Conservation (phyloP, 768 basidiomycete genomes). For the Lentinula guzmanii region DNA sequence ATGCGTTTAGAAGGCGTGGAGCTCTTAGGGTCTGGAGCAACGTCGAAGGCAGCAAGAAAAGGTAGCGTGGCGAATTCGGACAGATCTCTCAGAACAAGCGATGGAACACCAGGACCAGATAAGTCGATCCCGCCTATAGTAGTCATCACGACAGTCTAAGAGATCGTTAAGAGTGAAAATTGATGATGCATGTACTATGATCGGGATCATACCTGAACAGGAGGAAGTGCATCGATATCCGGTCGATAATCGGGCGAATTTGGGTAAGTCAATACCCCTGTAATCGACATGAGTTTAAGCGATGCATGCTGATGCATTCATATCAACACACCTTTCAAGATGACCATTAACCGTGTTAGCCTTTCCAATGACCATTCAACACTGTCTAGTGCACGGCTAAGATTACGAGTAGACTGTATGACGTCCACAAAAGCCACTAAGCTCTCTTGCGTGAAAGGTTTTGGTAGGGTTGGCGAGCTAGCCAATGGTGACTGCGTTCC, state of each 20-base stretch:
- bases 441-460: slow-evolving; percentile 79
- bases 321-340: slow-evolving; percentile 57
- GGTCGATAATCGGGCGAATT: slow-evolving; percentile 82
- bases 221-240: slow-evolving; percentile 77
- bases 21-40: slow-evolving; percentile 33
- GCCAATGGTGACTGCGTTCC: slow-evolving; percentile 14
- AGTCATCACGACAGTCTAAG: slow-evolving; percentile 65
- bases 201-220: slow-evolving; percentile 55
- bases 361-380: slow-evolving; percentile 64
- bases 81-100: slow-evolving; percentile 75
- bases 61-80: slow-evolving; percentile 85
- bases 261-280: slow-evolving; percentile 75
- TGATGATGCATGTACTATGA: neutral
- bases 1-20: slow-evolving; percentile 55
- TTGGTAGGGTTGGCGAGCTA: slow-evolving; percentile 17
- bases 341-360: slow-evolving; percentile 62
- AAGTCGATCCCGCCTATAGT: slow-evolving; percentile 66
- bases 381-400: slow-evolving; percentile 40
- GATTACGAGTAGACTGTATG: slow-evolving; percentile 51
- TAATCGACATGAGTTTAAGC: neutral
- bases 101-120: slow-evolving; percentile 52
- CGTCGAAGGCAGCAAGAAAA: slow-evolving; percentile 75
- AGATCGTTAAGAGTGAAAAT: slow-evolving; percentile 9
- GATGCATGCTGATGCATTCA: neutral
- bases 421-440: slow-evolving; percentile 77